These are phyloP conservation scores for Marasmius fiardii DNA, from an alignment of 1,284 basidiomycete genomes.

Conservation along the genomic window DNA sequence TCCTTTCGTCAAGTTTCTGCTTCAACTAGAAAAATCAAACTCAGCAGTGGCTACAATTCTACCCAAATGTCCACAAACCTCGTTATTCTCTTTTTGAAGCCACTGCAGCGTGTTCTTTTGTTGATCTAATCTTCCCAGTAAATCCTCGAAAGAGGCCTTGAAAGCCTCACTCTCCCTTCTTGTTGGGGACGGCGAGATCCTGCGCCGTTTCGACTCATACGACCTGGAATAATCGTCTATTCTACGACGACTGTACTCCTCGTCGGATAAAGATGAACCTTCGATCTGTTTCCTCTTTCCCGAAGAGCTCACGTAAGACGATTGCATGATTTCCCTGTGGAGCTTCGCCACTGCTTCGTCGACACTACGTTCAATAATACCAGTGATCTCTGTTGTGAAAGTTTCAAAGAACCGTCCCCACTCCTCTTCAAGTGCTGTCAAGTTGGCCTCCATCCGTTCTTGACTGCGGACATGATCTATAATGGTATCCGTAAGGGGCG, in stretches of 20 bases:
- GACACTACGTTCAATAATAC: conserved; percentile 35
- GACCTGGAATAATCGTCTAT: conserved; percentile 9
- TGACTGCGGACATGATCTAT: conserved; percentile 39
- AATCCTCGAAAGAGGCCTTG: conserved; percentile 18
- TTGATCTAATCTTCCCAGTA: conserved; percentile 33
- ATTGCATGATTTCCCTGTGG: conserved; percentile 24
- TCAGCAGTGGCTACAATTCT: neutral
- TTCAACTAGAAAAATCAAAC: neutral
- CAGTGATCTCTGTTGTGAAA: conserved; percentile 36
- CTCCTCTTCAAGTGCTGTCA: conserved; percentile 33
- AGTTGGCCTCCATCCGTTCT: conserved; percentile 34
- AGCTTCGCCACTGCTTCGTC: conserved; percentile 32
- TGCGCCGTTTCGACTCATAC: conserved; percentile 20
- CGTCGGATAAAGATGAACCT: conserved; percentile 7
- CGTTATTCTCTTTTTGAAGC: conserved; percentile 34
- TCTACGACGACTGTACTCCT: conserved; percentile 9
- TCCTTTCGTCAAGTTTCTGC: neutral
- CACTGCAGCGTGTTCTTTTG: conserved; percentile 30
- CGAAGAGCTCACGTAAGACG: neutral
- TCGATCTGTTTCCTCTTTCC: neutral
- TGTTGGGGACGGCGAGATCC: conserved; percentile 10
- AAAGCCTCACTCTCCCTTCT: neutral
- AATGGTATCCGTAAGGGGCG: conserved; percentile 41
- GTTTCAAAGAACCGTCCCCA: conserved; percentile 43
- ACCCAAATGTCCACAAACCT: conserved; percentile 18